Evolutionary conservation across 2,329 filamentous ascomycete species (phyloP).

Genomic region (Claviceps paspali): DNA sequence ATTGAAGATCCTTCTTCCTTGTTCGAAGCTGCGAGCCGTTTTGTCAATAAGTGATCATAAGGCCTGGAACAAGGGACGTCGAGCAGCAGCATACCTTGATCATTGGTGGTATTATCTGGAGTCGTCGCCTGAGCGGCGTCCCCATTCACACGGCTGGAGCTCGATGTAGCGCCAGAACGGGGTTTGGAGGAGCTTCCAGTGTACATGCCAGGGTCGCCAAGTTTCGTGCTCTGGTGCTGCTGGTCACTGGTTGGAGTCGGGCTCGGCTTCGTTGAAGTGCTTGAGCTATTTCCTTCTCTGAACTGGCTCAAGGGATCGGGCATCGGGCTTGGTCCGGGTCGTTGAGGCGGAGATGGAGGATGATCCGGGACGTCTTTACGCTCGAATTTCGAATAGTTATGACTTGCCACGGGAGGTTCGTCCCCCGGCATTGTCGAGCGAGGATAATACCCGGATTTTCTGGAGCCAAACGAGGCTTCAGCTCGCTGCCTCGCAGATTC

Average conservation of each 20-base stretch:
- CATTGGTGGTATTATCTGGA: background rate
- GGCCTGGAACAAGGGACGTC: too few species aligned
- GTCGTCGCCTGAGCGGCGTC: background rate
- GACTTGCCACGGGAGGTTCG: conserved; percentile 33
- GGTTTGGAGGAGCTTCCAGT: conserved; percentile 2
- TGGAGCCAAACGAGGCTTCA: conserved; percentile 38
- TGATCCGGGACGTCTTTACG: conserved; percentile 8
- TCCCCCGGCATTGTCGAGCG: conserved; percentile 32
- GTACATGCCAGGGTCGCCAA: background rate
- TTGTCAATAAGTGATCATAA: background rate
- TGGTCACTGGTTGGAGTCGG: background rate
- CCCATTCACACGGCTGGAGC: background rate
- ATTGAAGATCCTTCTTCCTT: conserved; percentile 24
- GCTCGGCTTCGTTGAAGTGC: conserved; percentile 13
- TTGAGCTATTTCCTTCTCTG: conserved; percentile 21
- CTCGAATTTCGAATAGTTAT: conserved; percentile 28
- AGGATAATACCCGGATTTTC: conserved; percentile 34
- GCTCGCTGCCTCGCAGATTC: conserved; percentile 37
- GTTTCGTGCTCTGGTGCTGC: background rate
- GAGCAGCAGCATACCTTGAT: conserved; percentile 1
- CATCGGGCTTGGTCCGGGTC: conserved; percentile 12
- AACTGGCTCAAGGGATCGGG: conserved; percentile 35
- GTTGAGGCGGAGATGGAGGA: conserved; percentile 7
- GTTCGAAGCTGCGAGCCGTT: background rate
- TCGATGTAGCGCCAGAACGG: conserved; percentile 4